Percentiles rank a stretch among this genome's conserved stretches.
phyloP scores from a whole-genome alignment of 169 alveolate genomes.

The Plasmodium gallinaceum region DNA sequence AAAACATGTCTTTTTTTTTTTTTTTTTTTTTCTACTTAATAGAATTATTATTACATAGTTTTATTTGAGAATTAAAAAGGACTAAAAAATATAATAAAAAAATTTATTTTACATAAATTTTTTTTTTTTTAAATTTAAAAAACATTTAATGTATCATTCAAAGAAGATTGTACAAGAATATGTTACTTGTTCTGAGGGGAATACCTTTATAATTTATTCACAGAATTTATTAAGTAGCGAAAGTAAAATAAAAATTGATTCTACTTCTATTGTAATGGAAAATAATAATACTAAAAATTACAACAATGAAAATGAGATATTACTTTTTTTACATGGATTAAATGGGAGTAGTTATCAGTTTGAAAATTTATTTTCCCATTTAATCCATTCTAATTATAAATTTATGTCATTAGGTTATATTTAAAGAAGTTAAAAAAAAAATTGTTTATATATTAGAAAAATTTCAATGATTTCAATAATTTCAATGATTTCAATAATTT shows the following conservation, averaged over 20 bases:
- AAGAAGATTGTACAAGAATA: conserved; percentile 24
- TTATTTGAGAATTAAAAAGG: too few species aligned
- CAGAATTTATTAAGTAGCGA: conserved; percentile 20
- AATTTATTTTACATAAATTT: too few species aligned
- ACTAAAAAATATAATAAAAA: too few species aligned
- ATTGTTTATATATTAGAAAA: too few species aligned
- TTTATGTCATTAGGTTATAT: conserved; percentile 66
- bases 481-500: too few species aligned
- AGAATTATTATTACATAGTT: too few species aligned
- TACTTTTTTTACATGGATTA: conserved; percentile 65
- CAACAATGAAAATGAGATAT: conserved; percentile 24
- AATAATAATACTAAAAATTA: neutral
- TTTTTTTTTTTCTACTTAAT: too few species aligned
- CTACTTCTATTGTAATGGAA: conserved; percentile 4
- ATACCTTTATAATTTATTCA: conserved; percentile 53
- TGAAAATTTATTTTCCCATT: conserved; percentile 32
- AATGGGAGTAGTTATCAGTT: conserved; percentile 61
- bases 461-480: too few species aligned
- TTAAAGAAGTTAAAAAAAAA: too few species aligned
- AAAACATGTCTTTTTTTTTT: too few species aligned
- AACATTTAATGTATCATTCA: too few species aligned
- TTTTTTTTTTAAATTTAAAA: too few species aligned
- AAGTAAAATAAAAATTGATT: conserved; percentile 9
- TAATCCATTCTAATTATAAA: conserved; percentile 19
- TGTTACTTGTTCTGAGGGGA: conserved; percentile 40